Percentiles rank a stretch among this genome's conserved stretches.
Evolutionary conservation across 2,329 filamentous ascomycete genomes (phyloP).

Genomic region (Nemania bipapillata): DNA sequence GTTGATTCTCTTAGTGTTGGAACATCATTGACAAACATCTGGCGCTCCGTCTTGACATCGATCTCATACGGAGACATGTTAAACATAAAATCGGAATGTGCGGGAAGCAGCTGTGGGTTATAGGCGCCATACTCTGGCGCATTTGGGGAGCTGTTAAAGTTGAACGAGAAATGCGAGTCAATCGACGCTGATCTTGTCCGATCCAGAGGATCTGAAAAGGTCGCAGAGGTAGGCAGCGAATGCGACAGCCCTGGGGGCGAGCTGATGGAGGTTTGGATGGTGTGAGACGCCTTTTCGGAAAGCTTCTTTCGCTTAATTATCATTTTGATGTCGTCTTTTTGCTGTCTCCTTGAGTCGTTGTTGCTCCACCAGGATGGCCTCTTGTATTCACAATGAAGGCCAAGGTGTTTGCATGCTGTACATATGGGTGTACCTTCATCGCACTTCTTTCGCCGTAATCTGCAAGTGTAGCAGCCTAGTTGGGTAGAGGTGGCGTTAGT

Average conservation of each 20-base stretch:
- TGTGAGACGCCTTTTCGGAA: slow-evolving; percentile 79
- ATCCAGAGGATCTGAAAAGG: slow-evolving; percentile 78
- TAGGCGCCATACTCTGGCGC: slow-evolving; percentile 69
- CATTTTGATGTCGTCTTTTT: slow-evolving; percentile 96
- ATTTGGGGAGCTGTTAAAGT: slow-evolving; percentile 72
- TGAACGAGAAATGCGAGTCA: slow-evolving; percentile 83
- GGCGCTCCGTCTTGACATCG: slow-evolving; percentile 93
- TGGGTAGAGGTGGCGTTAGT: slow-evolving; percentile 49
- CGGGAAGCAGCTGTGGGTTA: slow-evolving; percentile 68
- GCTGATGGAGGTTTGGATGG: slow-evolving; percentile 66
- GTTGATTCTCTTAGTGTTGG: slow-evolving; percentile 86
- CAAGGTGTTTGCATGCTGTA: slow-evolving; percentile 76
- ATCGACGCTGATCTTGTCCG: slow-evolving; percentile 80
- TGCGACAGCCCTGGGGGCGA: slow-evolving; percentile 83
- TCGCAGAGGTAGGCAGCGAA: slow-evolving; percentile 82
- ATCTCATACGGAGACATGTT: slow-evolving; percentile 83
- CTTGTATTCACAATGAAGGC: slow-evolving; percentile 94
- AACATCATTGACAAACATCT: slow-evolving; percentile 92
- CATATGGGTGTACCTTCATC: slow-evolving; percentile 72
- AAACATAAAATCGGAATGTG: slow-evolving; percentile 66
- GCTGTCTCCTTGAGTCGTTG: slow-evolving; percentile 81
- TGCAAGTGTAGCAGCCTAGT: slow-evolving; percentile 74
- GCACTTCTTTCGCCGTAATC: slow-evolving; percentile 75
- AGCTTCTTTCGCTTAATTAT: slow-evolving; percentile 98
- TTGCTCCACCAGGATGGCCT: slow-evolving; percentile 97